phyloP scores from a whole-genome alignment of 805 yeast species.

The Cyberlindnera saturnus region DNA sequence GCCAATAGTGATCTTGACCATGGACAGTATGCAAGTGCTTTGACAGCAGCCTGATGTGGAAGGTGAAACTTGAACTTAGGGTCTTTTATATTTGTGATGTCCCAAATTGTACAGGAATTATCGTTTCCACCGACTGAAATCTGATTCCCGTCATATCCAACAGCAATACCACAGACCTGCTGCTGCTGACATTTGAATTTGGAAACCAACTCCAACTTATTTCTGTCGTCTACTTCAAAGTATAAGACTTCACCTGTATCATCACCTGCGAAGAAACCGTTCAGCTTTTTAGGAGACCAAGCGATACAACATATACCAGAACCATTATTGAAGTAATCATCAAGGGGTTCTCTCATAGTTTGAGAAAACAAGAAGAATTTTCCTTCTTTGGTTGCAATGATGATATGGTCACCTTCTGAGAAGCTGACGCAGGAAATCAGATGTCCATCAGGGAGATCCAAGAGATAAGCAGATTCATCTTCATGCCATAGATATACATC shows the following conservation, averaged over 20 bases:
- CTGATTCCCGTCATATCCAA: slow-evolving; percentile 46
- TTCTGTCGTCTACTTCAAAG: slow-evolving; percentile 22
- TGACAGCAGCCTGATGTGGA: slow-evolving; percentile 80
- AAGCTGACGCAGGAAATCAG: slow-evolving; percentile 53
- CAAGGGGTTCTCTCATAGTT: slow-evolving; percentile 4
- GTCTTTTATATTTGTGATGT: slow-evolving; percentile 34
- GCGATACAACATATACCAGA: slow-evolving; percentile 49
- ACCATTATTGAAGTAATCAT: slow-evolving; percentile 22
- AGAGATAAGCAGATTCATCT: slow-evolving; percentile 37
- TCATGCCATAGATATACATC: slow-evolving; percentile 62
- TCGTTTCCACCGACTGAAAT: slow-evolving; percentile 84
- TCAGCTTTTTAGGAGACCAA: slow-evolving; percentile 45
- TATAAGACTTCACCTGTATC: slow-evolving; percentile 53
- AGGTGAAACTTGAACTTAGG: slow-evolving; percentile 45
- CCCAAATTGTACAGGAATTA: slow-evolving; percentile 76
- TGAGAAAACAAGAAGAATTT: slow-evolving; percentile 41
- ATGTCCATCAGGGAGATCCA: slow-evolving; percentile 35
- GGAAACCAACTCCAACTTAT: slow-evolving; percentile 20
- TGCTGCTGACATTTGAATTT: slow-evolving; percentile 44
- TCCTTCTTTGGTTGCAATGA: slow-evolving; percentile 58
- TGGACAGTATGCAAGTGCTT: slow-evolving; percentile 87
- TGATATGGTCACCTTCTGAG: slow-evolving; percentile 39
- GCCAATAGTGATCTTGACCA: slow-evolving; percentile 79
- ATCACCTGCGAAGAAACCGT: slow-evolving; percentile 54
- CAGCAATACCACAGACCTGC: slow-evolving; percentile 62